Evolutionary conservation across 148 eudicot species (phyloP).

Genomic region (Amaranthus hypochondriacus): DNA sequence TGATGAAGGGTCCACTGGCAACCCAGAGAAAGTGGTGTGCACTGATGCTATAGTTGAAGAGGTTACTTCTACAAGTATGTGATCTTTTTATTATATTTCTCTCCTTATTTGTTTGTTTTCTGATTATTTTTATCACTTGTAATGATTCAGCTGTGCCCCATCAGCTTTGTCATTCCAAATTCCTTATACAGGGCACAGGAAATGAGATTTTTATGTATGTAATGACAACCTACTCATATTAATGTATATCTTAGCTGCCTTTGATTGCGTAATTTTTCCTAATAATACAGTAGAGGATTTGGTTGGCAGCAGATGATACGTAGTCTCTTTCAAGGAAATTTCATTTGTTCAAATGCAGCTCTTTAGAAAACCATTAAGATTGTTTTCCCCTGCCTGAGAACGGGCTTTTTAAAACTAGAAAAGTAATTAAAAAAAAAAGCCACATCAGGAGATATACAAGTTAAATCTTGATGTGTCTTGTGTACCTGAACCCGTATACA

Average conservation of each 20-base stretch:
- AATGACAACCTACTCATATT: background rate
- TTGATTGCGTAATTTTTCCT: background rate
- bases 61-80: conserved; percentile 42
- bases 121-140: background rate
- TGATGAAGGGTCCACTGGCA: conserved; percentile 21
- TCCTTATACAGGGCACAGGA: background rate
- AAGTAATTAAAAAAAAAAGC: no score
- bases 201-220: background rate
- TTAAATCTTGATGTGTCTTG: no score
- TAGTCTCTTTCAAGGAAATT: no score
- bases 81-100: conserved; percentile 5
- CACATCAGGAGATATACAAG: no score
- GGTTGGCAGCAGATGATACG: no score
- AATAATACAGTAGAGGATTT: background rate
- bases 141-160: background rate
- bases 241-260: background rate
- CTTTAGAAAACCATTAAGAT: no score
- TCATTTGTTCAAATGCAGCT: no score
- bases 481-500: no score
- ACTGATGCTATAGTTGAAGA: conserved; percentile 30
- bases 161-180: background rate
- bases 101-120: background rate
- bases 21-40: conserved; percentile 24
- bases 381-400: no score
- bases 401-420: no score